Conservation (phyloP, 345 rosid genomes). For the Erucastrum elatum region DNA sequence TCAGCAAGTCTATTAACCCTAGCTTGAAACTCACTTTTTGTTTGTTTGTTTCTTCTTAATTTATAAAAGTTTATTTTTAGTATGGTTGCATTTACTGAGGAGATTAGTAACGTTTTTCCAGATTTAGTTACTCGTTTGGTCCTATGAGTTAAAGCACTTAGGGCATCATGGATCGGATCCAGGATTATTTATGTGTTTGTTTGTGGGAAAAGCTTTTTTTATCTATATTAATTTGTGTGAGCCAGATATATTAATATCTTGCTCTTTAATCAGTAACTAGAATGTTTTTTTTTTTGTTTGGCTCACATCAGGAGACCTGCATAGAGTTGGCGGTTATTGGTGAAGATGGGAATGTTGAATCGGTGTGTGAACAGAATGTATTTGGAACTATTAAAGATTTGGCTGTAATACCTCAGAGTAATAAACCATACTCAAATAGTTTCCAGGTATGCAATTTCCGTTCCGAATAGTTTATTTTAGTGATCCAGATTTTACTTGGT, state of each 20-base stretch:
- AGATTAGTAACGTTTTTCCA: neutral
- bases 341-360: conserved; percentile 73
- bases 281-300: neutral
- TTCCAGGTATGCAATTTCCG: conserved; percentile 48
- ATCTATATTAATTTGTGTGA: neutral
- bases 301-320: conserved; percentile 73
- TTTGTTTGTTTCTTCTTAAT: neutral
- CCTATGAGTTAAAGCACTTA: neutral
- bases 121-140: neutral
- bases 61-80: neutral
- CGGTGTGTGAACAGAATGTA: conserved; percentile 82
- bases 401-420: conserved; percentile 69
- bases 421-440: conserved; percentile 37
- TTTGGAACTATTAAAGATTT: conserved; percentile 92
- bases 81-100: neutral
- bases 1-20: neutral
- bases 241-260: neutral
- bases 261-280: conserved; percentile 9
- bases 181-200: neutral
- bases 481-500: neutral
- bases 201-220: neutral
- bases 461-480: neutral
- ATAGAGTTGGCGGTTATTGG: conserved; percentile 77
- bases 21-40: conserved; percentile 10
- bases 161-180: neutral